Conservation (phyloP, 1,284 basidiomycete genomes). For the Austroboletus rostrupii region DNA sequence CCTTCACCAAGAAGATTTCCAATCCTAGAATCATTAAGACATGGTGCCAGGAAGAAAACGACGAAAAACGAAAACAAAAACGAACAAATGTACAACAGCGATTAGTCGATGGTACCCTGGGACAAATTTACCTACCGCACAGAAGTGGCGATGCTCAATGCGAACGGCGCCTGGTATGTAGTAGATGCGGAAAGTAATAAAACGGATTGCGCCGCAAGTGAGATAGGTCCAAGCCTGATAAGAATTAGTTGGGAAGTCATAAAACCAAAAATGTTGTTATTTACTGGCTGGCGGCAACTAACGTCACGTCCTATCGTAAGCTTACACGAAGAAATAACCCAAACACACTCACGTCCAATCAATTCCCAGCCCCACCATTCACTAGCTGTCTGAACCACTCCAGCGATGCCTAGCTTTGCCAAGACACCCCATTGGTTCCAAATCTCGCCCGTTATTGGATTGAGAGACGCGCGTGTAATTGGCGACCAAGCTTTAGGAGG, state of each 20-base stretch:
- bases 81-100: not conserved
- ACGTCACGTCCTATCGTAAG: not conserved
- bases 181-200: slow-evolving; percentile 71
- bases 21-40: slow-evolving; percentile 43
- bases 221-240: slow-evolving; percentile 50
- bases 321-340: not conserved
- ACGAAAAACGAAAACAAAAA: not conserved
- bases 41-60: not conserved
- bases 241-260: slow-evolving; percentile 9
- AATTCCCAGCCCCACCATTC: slow-evolving; percentile 96
- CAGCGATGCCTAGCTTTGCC: slow-evolving; percentile 72
- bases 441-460: slow-evolving; percentile 62
- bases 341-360: slow-evolving; percentile 44
- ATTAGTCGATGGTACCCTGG: too few relatives aligned
- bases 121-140: slow-evolving; percentile 56
- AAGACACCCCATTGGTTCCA: slow-evolving; percentile 75
- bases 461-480: slow-evolving; percentile 34
- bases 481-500: slow-evolving; percentile 69
- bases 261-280: slow-evolving; percentile 12
- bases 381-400: slow-evolving; percentile 64
- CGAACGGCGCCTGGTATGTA: slow-evolving; percentile 84
- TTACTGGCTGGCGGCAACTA: slow-evolving; percentile 60
- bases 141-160: slow-evolving; percentile 77
- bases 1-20: slow-evolving; percentile 80
- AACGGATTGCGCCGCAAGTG: slow-evolving; percentile 73